These are phyloP conservation scores for Cyberlindnera euphorbiiphila DNA, from an alignment of 805 yeast species.

Conservation along the genomic window DNA sequence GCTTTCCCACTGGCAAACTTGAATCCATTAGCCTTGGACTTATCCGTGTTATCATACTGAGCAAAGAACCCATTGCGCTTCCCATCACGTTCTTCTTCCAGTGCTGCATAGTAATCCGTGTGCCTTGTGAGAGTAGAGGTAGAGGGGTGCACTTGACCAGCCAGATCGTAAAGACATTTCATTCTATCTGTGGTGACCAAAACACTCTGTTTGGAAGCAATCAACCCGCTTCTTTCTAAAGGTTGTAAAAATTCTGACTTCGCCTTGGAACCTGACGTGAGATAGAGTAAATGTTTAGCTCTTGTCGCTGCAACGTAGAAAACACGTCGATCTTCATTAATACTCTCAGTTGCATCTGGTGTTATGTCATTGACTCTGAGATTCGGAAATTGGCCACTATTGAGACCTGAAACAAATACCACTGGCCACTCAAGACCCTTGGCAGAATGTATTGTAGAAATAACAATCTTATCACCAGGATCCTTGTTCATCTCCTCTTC, in stretches of 20 bases:
- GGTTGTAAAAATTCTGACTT: constrained; percentile 18
- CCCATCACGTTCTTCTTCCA: constrained; percentile 17
- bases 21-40: not conserved
- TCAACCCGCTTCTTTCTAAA: not conserved
- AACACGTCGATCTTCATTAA: constrained; percentile 79
- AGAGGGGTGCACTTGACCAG: not conserved
- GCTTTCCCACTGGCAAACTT: not conserved
- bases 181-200: constrained; percentile 1
- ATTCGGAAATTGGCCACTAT: constrained; percentile 66
- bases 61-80: not conserved
- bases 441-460: constrained; percentile 88
- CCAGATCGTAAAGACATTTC: constrained; percentile 7
- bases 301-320: constrained; percentile 88
- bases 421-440: constrained; percentile 96
- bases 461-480: constrained; percentile 36
- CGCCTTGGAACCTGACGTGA: constrained; percentile 27
- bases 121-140: not conserved
- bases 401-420: constrained; percentile 74
- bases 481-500: constrained; percentile 24
- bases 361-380: constrained; percentile 30
- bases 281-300: constrained; percentile 56
- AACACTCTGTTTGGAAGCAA: not conserved
- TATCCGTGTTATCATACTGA: not conserved
- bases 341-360: constrained; percentile 21
- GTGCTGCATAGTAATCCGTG: not conserved